Evolutionary conservation across 257 asterid species (phyloP).

Genomic region (Gardenia jasminoides): DNA sequence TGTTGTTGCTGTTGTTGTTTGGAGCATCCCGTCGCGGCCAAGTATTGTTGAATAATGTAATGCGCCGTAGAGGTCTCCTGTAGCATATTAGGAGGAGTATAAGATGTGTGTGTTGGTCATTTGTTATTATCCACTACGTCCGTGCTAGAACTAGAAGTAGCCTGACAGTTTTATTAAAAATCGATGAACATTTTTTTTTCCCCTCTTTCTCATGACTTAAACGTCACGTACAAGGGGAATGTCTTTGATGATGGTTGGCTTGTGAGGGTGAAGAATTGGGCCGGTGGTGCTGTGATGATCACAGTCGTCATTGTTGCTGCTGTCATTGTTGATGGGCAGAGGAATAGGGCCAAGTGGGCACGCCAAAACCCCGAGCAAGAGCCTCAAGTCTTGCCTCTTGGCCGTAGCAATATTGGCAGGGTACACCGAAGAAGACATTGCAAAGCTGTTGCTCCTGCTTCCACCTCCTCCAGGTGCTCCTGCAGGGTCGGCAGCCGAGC

Average conservation of each 20-base stretch:
- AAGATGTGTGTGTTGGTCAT: too few relatives aligned
- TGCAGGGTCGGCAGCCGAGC: not conserved
- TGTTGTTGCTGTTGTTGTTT: slow-evolving; percentile 40
- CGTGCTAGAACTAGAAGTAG: not conserved
- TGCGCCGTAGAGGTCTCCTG: slow-evolving; percentile 69
- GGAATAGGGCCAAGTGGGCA: slow-evolving; percentile 90
- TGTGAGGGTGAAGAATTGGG: slow-evolving; percentile 16
- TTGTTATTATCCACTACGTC: too few relatives aligned
- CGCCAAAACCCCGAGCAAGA: slow-evolving; percentile 72
- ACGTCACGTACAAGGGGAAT: slow-evolving; percentile 57
- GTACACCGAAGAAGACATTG: slow-evolving; percentile 27
- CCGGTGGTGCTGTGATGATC: not conserved
- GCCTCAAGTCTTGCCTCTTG: slow-evolving; percentile 59
- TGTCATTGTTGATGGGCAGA: slow-evolving; percentile 25
- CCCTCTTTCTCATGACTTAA: not conserved
- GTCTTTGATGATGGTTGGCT: slow-evolving; percentile 39
- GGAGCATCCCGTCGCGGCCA: slow-evolving; percentile 73
- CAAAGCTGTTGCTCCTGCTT: slow-evolving; percentile 13
- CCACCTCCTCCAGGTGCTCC: not conserved
- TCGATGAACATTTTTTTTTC: too few relatives aligned
- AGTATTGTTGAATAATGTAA: slow-evolving; percentile 69
- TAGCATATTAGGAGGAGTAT: not conserved
- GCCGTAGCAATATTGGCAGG: slow-evolving; percentile 36
- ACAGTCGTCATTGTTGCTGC: not conserved
- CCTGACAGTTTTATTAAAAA: too few relatives aligned